These are phyloP conservation scores for Purshia tridentata DNA, from an alignment of 306 rosid genomes.

Conservation along the genomic window DNA sequence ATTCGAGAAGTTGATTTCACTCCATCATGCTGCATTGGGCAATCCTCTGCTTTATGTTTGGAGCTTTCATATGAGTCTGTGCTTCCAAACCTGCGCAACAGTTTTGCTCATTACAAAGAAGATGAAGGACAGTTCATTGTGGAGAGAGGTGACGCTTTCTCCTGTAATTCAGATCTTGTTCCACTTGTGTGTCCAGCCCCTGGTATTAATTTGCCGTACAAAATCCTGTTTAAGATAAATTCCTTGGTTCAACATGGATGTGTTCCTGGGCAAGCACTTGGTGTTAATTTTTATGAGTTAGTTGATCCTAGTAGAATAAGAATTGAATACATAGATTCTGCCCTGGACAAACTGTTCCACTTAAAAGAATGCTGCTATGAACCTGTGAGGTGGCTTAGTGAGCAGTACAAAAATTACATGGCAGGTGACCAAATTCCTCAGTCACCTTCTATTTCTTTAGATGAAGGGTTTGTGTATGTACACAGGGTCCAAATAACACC, in stretches of 20 bases:
- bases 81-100: constrained; percentile 19
- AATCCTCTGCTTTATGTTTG: constrained; percentile 32
- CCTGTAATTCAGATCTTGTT: constrained; percentile 24
- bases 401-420: constrained; percentile 19
- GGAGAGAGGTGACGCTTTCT: constrained; percentile 7
- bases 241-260: constrained; percentile 45
- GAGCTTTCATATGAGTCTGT: constrained; percentile 23
- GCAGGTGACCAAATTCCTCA: neutral
- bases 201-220: constrained; percentile 31
- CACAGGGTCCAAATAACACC: constrained; percentile 41
- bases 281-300: constrained; percentile 26
- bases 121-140: constrained; percentile 10
- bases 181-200: constrained; percentile 38
- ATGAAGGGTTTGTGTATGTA: constrained; percentile 39
- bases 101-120: constrained; percentile 26
- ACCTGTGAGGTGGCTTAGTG: constrained; percentile 32
- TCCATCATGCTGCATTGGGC: constrained; percentile 29
- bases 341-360: constrained; percentile 33
- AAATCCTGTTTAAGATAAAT: constrained; percentile 43
- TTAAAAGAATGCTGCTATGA: constrained; percentile 40
- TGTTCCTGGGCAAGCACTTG: constrained; percentile 40
- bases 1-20: constrained; percentile 41
- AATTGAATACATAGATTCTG: constrained; percentile 30
- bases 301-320: constrained; percentile 32
- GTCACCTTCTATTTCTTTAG: constrained; percentile 34